Conservation (phyloP, 129 eudicot species). For the Ambrosia trifida region DNA sequence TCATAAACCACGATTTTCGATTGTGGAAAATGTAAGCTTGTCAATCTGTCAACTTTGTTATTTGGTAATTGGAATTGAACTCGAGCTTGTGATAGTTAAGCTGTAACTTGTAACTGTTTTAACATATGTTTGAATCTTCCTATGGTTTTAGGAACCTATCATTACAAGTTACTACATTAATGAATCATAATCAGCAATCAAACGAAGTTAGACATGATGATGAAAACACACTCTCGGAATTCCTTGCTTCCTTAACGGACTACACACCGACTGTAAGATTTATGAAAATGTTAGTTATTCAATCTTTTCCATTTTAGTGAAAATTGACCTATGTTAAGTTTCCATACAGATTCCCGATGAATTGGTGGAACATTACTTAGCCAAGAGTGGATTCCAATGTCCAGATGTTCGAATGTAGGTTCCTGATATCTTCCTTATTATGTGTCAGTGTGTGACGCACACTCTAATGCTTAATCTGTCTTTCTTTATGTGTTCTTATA, state of each 20-base stretch:
- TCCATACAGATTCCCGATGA: constrained; percentile 81
- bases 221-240: constrained; percentile 71
- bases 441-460: not conserved
- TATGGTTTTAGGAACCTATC: too few species aligned
- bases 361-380: constrained; percentile 90
- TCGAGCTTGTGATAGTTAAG: too few species aligned
- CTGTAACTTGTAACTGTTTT: too few species aligned
- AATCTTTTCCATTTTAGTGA: not conserved
- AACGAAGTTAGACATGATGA: constrained; percentile 70
- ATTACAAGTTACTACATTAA: not conserved
- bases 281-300: not conserved
- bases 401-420: constrained; percentile 94
- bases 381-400: constrained; percentile 89
- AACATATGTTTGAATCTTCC: too few species aligned
- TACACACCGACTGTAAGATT: constrained; percentile 74
- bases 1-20: too few species aligned
- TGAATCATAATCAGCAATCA: constrained; percentile 49
- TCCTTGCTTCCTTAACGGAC: constrained; percentile 87
- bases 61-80: too few species aligned
- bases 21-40: too few species aligned
- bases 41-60: too few species aligned
- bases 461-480: not conserved
- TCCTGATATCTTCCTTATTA: constrained; percentile 13
- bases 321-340: not conserved
- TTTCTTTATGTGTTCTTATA: too few species aligned